These are phyloP conservation scores for Tagetes erecta DNA, from an alignment of 129 eudicot species.

Conservation along the genomic window DNA sequence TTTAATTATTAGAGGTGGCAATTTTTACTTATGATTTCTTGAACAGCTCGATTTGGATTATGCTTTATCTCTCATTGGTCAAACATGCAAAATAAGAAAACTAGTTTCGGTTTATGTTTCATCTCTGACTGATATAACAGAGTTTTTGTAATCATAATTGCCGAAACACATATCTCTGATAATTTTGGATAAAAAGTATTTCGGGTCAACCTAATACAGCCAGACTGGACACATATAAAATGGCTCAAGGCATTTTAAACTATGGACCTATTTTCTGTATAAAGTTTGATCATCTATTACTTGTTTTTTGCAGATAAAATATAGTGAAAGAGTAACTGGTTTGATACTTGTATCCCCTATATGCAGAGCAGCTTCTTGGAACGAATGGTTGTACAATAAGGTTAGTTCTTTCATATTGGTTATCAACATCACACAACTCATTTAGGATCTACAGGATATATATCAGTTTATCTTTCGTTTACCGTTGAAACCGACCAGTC, in stretches of 20 bases:
- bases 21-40: background rate
- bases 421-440: background rate
- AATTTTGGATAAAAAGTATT: background rate
- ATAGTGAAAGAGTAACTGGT: constrained; percentile 81
- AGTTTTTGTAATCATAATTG: background rate
- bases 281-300: constrained; percentile 14
- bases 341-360: constrained; percentile 92
- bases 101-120: background rate
- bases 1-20: background rate
- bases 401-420: constrained; percentile 28
- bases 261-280: background rate
- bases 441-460: background rate
- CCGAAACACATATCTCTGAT: background rate
- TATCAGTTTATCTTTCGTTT: background rate
- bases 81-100: background rate
- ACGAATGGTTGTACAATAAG: constrained; percentile 93
- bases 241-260: background rate
- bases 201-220: background rate
- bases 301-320: constrained; percentile 58
- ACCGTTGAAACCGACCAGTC: background rate
- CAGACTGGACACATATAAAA: background rate
- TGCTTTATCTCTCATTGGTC: background rate
- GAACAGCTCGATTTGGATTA: background rate
- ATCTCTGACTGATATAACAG: background rate
- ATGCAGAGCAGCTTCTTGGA: constrained; percentile 91